These are phyloP conservation scores for Grosmannia penicillata DNA, from an alignment of 2,329 filamentous ascomycete genomes.

Conservation along the genomic window DNA sequence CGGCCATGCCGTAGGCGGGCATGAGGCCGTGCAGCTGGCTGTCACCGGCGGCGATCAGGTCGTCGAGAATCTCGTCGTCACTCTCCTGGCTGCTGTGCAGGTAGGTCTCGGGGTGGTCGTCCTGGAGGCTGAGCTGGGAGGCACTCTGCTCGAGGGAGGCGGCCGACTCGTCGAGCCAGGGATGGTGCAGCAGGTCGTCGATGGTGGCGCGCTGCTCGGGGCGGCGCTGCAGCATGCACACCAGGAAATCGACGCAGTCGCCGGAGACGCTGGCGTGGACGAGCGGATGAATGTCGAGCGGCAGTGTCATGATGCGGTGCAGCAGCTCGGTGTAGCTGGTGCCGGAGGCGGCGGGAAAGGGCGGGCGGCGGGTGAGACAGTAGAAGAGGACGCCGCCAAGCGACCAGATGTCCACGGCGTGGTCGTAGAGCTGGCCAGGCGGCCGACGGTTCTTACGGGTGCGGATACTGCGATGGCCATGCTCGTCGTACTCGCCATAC, in stretches of 20 bases:
- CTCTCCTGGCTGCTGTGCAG: conserved; percentile 8
- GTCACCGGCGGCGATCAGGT: conserved; percentile 16
- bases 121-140: conserved; percentile 47
- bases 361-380: conserved; percentile 62
- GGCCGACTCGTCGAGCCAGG: conserved; percentile 51
- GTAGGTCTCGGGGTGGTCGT: conserved; percentile 7
- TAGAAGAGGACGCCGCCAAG: conserved; percentile 86
- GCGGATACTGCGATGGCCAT: conserved; percentile 47
- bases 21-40: conserved; percentile 18
- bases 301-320: conserved; percentile 69
- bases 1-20: background rate
- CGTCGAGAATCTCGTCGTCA: conserved; percentile 15
- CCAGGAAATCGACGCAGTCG: conserved; percentile 58
- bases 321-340: conserved; percentile 68
- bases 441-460: conserved; percentile 43
- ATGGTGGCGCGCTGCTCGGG: conserved; percentile 66
- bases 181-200: conserved; percentile 50
- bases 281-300: conserved; percentile 53
- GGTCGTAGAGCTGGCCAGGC: conserved; percentile 58
- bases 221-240: conserved; percentile 66
- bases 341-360: conserved; percentile 66
- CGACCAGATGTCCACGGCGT: conserved; percentile 93
- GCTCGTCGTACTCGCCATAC: conserved; percentile 52
- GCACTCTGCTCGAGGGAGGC: conserved; percentile 43
- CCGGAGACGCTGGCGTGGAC: conserved; percentile 43